phyloP scores from a whole-genome alignment of 176 grass and related monocot genomes.

The Tillandsia leiboldiana region DNA sequence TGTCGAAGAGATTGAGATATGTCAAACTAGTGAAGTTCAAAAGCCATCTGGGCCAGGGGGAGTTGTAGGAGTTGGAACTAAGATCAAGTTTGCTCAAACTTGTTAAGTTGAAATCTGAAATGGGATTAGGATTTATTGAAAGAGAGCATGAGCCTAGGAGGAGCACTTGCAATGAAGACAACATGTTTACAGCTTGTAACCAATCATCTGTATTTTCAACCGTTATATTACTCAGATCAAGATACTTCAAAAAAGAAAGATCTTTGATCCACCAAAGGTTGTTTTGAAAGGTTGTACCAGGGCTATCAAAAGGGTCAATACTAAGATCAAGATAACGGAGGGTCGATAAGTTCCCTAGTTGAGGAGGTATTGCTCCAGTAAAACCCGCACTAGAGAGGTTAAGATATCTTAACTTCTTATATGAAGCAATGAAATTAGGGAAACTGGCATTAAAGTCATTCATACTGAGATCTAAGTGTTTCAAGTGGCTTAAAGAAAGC shows the following conservation, averaged over 20 bases:
- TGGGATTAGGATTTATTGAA: not conserved
- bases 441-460: too few species aligned
- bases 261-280: not conserved
- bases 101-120: slow-evolving; percentile 6
- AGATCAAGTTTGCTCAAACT: not conserved
- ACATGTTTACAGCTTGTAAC: slow-evolving; percentile 11
- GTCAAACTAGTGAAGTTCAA: slow-evolving; percentile 11
- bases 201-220: not conserved
- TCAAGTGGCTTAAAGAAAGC: not conserved
- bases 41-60: not conserved
- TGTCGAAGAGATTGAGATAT: accelerated
- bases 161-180: not conserved
- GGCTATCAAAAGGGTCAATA: accelerated
- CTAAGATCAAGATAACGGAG: not conserved
- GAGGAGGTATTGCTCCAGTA: slow-evolving; percentile 18
- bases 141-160: accelerated
- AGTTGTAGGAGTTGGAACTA: accelerated
- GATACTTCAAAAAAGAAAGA: slow-evolving; percentile 8
- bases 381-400: slow-evolving; percentile 15
- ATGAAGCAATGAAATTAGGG: not conserved
- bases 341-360: slow-evolving; percentile 38
- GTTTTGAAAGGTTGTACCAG: not conserved
- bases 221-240: slow-evolving; percentile 2
- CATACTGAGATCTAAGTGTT: too few species aligned
- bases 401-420: slow-evolving; percentile 20